phyloP scores from a whole-genome alignment of 1,284 basidiomycete species.

The Rhodofomes roseus region DNA sequence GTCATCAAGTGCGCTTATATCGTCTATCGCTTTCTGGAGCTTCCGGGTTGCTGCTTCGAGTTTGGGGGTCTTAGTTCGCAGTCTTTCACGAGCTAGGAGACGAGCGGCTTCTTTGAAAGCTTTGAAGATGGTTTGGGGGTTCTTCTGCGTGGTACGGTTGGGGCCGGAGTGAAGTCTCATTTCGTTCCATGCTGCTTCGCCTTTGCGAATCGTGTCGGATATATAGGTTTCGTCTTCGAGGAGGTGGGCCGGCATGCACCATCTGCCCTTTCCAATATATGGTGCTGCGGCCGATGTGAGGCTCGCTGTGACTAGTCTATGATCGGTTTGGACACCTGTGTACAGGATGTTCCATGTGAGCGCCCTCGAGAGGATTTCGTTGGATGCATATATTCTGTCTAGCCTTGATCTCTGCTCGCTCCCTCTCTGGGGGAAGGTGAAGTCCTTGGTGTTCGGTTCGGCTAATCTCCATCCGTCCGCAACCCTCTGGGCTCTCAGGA shows the following conservation, averaged over 20 bases:
- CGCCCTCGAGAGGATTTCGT: neutral
- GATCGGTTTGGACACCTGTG: neutral
- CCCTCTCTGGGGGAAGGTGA: neutral
- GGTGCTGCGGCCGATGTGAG: neutral
- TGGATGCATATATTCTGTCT: neutral
- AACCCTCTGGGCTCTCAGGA: neutral
- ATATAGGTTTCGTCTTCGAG: neutral
- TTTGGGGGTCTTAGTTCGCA: neutral
- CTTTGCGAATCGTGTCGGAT: neutral
- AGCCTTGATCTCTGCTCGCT: neutral
- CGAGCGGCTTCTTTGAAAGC: neutral
- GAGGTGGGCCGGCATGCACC: neutral
- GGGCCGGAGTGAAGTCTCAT: neutral
- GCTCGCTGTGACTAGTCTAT: neutral
- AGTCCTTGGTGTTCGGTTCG: neutral
- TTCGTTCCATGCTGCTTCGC: neutral
- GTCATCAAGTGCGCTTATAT: neutral
- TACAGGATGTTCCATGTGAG: neutral
- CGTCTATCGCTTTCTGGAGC: neutral
- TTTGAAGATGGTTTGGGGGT: neutral
- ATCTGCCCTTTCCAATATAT: constrained; percentile 4
- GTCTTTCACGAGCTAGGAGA: neutral
- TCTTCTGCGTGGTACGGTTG: neutral
- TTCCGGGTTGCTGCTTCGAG: neutral
- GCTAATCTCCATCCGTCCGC: neutral